Evolutionary conservation across 2,329 filamentous ascomycete genomes (phyloP), one percentile per base, ranked within the genome.

Genomic region (Gnomoniopsis smithogilvyi): DNA sequence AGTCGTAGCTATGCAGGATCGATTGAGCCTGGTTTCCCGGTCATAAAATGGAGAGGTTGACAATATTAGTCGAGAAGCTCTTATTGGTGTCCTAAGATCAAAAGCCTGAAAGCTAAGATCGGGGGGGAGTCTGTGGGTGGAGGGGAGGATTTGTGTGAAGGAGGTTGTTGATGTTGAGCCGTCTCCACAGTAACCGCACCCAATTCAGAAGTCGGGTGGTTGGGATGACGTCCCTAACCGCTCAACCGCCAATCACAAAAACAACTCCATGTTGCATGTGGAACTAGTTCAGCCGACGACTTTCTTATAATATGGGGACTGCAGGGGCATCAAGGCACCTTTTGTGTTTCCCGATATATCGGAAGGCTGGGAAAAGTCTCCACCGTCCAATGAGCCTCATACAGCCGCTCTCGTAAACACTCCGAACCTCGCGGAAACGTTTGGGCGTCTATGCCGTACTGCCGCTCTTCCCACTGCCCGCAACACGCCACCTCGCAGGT

Each of bases 171-270:
- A 30, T 38, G 38, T 26, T 19, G 26, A 15, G 34, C 38, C 24
- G 56, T 58, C 38, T 58, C 56, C 56, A 58, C 56, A 58, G 56
- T 51, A 58, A 58, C 56, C 26, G 26, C 26, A 30, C 26, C 26
- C 26, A 30, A 30, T 8, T 8, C 26, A 30, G 26, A 30, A 51
- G 43, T 33, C 15, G 53, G 56, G 54, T 54, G 59, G 54, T 52
- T 54, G 54, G 54, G 19, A 49, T 56, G 54, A 56, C 54, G 54
- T 38, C 43, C 54, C 54, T 33, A 50, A 33, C 46, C 54, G 19
- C 26, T 33, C n/a, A 26, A 22, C 21, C 54, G 38, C 33, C 52
- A 12, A 21, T n/a, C 43, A 30, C 12, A 2, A 19, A 3, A 26
- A 24, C 30, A 21, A n/a, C 6, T 3, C 33, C 10, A 15, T 8